Percentiles rank a stretch among this genome's conserved stretches.
phyloP scores from a whole-genome alignment of 2,329 filamentous ascomycete species.

The Domatiomyces catenatus region DNA sequence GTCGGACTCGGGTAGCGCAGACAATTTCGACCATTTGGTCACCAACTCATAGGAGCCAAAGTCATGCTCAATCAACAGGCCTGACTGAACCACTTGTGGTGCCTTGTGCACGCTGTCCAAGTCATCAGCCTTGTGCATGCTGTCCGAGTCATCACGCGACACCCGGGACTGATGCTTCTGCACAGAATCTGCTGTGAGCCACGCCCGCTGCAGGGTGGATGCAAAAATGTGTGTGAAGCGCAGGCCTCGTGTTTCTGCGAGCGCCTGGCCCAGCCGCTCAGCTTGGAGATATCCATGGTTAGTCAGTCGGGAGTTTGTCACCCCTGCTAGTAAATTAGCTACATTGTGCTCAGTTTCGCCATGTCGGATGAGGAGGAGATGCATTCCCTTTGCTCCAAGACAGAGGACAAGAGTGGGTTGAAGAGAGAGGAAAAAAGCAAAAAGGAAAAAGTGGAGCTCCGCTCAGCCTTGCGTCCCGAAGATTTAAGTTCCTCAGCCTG shows the following conservation, averaged over 20 bases:
- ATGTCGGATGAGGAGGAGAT: conserved; percentile 66
- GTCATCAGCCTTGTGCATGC: neutral
- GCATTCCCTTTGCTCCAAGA: conserved; percentile 29
- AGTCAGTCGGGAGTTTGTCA: conserved; percentile 65
- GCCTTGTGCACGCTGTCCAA: neutral
- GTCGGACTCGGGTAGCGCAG: conserved; percentile 16
- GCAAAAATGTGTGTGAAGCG: conserved; percentile 58
- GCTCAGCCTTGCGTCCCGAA: neutral
- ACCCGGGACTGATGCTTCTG: conserved; percentile 36
- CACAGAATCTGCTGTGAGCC: conserved; percentile 54
- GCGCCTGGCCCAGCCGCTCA: conserved; percentile 50
- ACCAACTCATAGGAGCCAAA: conserved; percentile 28
- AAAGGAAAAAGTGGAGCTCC: neutral
- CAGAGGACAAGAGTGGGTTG: too few relatives aligned
- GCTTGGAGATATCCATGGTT: conserved; percentile 69
- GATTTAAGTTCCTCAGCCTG: neutral
- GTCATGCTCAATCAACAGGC: conserved; percentile 25
- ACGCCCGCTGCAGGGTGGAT: conserved; percentile 62
- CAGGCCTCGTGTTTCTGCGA: conserved; percentile 45
- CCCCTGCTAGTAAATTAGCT: conserved; percentile 48
- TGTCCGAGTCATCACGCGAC: neutral
- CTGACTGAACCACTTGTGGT: conserved; percentile 8
- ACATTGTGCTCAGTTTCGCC: conserved; percentile 87
- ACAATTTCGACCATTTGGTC: conserved; percentile 17
- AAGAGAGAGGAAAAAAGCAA: neutral